Conservation (phyloP, 306 rosid species). For the Hippophae rhamnoides region DNA sequence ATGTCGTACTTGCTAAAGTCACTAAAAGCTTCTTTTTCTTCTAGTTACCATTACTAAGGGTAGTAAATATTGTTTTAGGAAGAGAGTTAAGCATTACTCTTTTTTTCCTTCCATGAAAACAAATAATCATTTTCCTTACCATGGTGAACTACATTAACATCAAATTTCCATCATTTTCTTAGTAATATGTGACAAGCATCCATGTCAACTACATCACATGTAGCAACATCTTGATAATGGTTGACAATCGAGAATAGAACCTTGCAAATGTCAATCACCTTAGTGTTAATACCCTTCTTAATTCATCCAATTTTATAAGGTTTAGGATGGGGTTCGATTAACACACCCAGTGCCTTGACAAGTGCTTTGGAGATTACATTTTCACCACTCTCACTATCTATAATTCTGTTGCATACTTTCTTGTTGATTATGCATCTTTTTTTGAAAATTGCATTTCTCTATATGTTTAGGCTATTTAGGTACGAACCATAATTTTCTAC, state of each 20-base stretch:
- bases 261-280: background rate
- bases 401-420: background rate
- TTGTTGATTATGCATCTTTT: background rate
- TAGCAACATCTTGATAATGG: no score
- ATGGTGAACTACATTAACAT: background rate
- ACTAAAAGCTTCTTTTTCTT: background rate
- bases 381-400: background rate
- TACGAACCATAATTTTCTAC: background rate
- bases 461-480: background rate
- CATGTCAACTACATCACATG: no score
- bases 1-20: no score
- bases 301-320: background rate
- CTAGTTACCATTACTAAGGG: background rate
- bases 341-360: background rate
- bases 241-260: background rate
- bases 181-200: no score
- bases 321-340: no score
- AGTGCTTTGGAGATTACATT: background rate
- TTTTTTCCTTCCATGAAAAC: background rate
- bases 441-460: background rate
- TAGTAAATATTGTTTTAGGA: background rate
- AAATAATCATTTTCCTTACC: background rate
- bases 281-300: background rate
- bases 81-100: background rate
- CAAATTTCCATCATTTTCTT: background rate